Base-by-base conservation (phyloP, 1,139 yeast genomes). In the Yamadazyma triangularis region DNA sequence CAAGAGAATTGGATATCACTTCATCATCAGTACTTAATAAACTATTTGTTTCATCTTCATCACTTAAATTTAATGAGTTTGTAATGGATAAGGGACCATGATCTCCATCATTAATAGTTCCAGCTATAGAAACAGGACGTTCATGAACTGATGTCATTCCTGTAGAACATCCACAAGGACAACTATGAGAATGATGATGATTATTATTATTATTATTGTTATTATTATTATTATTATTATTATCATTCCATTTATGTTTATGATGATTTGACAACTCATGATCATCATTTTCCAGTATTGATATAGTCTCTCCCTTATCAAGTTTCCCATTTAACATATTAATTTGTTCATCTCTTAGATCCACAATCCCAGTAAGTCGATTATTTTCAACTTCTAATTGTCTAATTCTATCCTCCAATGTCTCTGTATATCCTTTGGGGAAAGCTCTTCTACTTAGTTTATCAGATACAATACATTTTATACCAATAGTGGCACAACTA, bases 41-140 rank as follows among this genome's bases (percentile, higher is more conserved):
- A 36, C 66, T 58, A 24, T 51, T 53, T 5, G 51, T 47, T 21
- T 62, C 64, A 15, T 71, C 75, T 73, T 71, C 78, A 41, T 76
- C 81, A 31, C 76, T 70, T 26, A 75, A 49, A 29, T 67, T 70
- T 7, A 61, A 51, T 2, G 67, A 58, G 8, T 59, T 63, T 0
- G 64, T 58, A 7, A 60, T 45, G 1, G 66, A 58, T 14, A 54
- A 38, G 2, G 58, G 50, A 1, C 51, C 50, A 24, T 44, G 43
- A 5, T 47, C 49, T 24, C 54, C 59, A 13, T 39, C 39, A 11
- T 31, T 31, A 21, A 74, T 61, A 0, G 79, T 65, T 1, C 82
- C 80, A 0, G 80, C 77, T 30, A 78, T 68, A 1, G 82, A 75
- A 0, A 78, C 83, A 0, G 85, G 85, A 22, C 80, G 47, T 41